phyloP scores from a whole-genome alignment of 2,329 filamentous ascomycete genomes.

The Fulvia fulva region DNA sequence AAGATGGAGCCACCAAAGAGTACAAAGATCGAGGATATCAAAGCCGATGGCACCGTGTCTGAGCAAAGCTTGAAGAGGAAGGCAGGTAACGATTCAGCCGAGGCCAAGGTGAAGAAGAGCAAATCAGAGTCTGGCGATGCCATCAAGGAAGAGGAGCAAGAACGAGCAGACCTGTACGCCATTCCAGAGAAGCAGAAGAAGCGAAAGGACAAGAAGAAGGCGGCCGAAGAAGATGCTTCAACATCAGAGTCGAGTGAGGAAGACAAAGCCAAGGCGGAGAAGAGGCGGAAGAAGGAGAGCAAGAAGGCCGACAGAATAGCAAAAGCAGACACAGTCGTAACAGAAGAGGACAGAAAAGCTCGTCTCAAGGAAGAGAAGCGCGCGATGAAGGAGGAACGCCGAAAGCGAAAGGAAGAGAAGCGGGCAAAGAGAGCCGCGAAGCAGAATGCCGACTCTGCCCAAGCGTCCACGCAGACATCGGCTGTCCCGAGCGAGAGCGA shows the following conservation, averaged over 20 bases:
- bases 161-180: not conserved
- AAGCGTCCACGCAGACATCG: slow-evolving; percentile 20
- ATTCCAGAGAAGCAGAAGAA: slow-evolving; percentile 12
- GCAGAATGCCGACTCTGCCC: slow-evolving; percentile 40
- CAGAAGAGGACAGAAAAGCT: slow-evolving; percentile 25
- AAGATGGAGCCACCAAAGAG: slow-evolving; percentile 42
- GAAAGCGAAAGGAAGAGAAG: slow-evolving; percentile 50
- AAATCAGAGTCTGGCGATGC: slow-evolving; percentile 14
- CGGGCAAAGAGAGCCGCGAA: slow-evolving; percentile 44
- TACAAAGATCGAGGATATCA: slow-evolving; percentile 32
- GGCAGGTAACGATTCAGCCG: slow-evolving; percentile 15
- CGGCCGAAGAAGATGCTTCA: not conserved
- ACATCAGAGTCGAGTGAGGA: slow-evolving; percentile 20
- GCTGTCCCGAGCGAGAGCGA: slow-evolving; percentile 19
- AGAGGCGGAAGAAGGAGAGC: slow-evolving; percentile 34
- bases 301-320: slow-evolving; percentile 15
- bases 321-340: slow-evolving; percentile 20
- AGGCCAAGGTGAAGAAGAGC: slow-evolving; percentile 26
- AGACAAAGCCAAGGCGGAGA: slow-evolving; percentile 38
- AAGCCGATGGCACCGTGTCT: slow-evolving; percentile 26
- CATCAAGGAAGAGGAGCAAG: slow-evolving; percentile 1
- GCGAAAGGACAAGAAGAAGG: slow-evolving; percentile 1
- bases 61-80: slow-evolving; percentile 35
- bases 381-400: slow-evolving; percentile 43
- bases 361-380: slow-evolving; percentile 45